phyloP scores from a whole-genome alignment of 805 yeast species.

The Monosporozyma servazzii region DNA sequence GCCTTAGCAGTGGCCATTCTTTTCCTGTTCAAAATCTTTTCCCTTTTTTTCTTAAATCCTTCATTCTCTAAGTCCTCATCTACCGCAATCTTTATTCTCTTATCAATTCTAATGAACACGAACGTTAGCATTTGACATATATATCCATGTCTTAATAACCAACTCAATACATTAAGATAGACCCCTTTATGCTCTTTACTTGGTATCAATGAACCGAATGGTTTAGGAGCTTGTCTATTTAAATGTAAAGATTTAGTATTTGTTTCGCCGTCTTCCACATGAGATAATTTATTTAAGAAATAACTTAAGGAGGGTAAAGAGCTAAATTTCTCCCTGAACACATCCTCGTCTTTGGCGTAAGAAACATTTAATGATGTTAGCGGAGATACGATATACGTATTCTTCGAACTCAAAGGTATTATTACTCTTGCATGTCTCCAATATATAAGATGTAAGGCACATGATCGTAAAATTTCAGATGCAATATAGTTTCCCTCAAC shows the following conservation, averaged over 20 bases:
- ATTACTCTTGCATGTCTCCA: constrained; percentile 90
- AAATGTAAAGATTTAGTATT: neutral
- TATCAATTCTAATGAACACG: constrained; percentile 66
- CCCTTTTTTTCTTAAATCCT: constrained; percentile 26
- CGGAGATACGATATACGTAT: constrained; percentile 79
- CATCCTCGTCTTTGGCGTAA: constrained; percentile 17
- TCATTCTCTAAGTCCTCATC: constrained; percentile 74
- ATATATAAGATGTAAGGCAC: constrained; percentile 79
- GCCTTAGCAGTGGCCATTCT: constrained; percentile 6
- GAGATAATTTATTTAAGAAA: constrained; percentile 55
- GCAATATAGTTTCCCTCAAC: constrained; percentile 9
- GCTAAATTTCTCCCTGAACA: constrained; percentile 60
- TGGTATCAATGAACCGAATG: constrained; percentile 65
- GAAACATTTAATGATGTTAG: constrained; percentile 42
- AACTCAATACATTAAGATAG: constrained; percentile 70
- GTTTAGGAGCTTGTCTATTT: constrained; percentile 40
- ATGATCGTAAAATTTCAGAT: constrained; percentile 41
- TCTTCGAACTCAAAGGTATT: constrained; percentile 65
- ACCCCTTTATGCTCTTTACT: constrained; percentile 75
- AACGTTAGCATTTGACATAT: constrained; percentile 76
- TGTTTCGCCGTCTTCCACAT: constrained; percentile 19
- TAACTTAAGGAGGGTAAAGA: constrained; percentile 71
- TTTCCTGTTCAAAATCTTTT: neutral
- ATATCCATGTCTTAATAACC: constrained; percentile 77
- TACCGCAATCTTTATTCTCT: constrained; percentile 68